Percentiles rank a stretch among this genome's conserved stretches.
Evolutionary conservation across 768 basidiomycete species (phyloP).

Genomic region (Suillus clintonianus): DNA sequence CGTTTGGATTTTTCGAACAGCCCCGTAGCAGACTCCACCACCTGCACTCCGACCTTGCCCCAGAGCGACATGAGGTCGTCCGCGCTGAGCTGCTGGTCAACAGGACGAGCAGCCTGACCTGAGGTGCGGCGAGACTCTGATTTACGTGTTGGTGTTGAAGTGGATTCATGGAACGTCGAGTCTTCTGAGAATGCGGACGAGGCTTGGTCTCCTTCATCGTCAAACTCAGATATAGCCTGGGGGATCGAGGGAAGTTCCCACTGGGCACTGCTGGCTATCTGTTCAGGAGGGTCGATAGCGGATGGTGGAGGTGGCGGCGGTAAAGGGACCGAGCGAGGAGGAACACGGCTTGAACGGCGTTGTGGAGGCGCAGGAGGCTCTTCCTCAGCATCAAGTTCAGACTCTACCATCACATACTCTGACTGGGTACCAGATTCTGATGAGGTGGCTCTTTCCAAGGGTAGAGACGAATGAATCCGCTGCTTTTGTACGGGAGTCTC

Average conservation of each 20-base stretch:
- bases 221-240: constrained; percentile 54
- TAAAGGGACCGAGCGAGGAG: constrained; percentile 22
- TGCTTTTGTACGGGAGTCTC: constrained; percentile 14
- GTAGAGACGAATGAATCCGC: background rate
- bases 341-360: constrained; percentile 31
- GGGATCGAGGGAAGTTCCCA: constrained; percentile 72
- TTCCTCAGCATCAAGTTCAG: constrained; percentile 41
- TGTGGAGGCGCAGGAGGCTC: constrained; percentile 42
- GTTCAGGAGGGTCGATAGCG: constrained; percentile 31
- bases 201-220: constrained; percentile 48
- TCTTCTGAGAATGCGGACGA: constrained; percentile 70
- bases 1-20: constrained; percentile 79
- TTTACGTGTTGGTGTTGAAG: constrained; percentile 25
- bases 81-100: constrained; percentile 43
- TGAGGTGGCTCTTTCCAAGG: background rate
- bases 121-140: constrained; percentile 11
- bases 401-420: constrained; percentile 68
- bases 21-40: constrained; percentile 68
- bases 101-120: constrained; percentile 16
- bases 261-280: constrained; percentile 45
- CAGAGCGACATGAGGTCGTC: constrained; percentile 74
- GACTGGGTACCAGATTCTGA: constrained; percentile 29
- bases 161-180: constrained; percentile 35
- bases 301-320: constrained; percentile 44
- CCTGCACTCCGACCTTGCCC: constrained; percentile 72